Evolutionary conservation across 2,329 filamentous ascomycete genomes (phyloP).

Genomic region (Penicillium janthinellum): DNA sequence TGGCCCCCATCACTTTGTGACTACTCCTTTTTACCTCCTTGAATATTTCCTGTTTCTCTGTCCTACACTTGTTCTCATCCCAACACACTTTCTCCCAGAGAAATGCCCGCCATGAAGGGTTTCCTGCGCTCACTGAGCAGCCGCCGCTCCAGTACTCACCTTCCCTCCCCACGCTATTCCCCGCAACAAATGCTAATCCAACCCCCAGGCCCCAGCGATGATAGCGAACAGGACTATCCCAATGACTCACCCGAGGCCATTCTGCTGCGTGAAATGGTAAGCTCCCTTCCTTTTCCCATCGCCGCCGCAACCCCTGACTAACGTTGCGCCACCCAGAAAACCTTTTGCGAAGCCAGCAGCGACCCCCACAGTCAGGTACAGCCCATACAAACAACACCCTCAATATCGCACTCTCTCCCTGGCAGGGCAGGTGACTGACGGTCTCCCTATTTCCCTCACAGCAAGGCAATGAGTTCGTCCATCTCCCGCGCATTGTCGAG

Average conservation of each 20-base stretch:
- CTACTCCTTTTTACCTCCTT: not conserved
- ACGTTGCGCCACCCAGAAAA: slow-evolving; percentile 55
- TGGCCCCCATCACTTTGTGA: slow-evolving; percentile 1
- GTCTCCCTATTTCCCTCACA: slow-evolving; percentile 1
- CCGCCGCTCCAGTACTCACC: slow-evolving; percentile 33
- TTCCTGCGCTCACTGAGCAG: slow-evolving; percentile 35
- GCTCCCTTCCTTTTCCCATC: slow-evolving; percentile 16
- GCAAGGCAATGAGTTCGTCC: slow-evolving; percentile 85
- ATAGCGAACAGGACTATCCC: slow-evolving; percentile 26
- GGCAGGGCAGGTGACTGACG: not conserved
- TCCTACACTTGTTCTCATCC: not conserved
- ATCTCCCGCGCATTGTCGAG: slow-evolving; percentile 91
- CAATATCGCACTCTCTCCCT: not conserved
- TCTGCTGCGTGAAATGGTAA: slow-evolving; percentile 45
- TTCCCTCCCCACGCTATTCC: slow-evolving; percentile 8
- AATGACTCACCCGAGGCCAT: slow-evolving; percentile 45
- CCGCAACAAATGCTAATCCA: slow-evolving; percentile 13
- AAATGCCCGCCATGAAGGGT: slow-evolving; percentile 39
- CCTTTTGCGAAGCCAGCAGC: slow-evolving; percentile 75
- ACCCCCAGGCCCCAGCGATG: slow-evolving; percentile 25
- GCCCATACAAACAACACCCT: slow-evolving; percentile 3
- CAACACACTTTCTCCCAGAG: not conserved
- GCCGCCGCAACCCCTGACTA: slow-evolving; percentile 5
- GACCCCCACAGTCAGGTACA: slow-evolving; percentile 59
- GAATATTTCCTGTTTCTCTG: not conserved